These are phyloP conservation scores for Phytopythium vexans DNA, from an alignment of 352 stramenopile genomes.

Conservation along the genomic window DNA sequence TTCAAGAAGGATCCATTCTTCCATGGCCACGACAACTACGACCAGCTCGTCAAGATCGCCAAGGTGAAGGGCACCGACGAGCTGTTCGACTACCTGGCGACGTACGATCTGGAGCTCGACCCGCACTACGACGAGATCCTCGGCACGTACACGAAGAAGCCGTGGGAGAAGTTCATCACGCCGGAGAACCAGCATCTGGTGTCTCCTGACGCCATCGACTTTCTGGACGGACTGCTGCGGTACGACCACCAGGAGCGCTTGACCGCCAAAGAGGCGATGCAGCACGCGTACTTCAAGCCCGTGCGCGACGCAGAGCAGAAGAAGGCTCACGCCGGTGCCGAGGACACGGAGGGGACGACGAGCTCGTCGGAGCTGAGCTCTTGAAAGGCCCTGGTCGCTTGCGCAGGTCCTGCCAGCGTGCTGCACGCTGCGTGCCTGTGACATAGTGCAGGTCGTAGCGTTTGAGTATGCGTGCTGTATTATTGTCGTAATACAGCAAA, in stretches of 20 bases:
- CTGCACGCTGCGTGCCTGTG: too few species aligned
- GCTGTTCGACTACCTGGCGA: conserved; percentile 98
- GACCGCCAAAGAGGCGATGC: conserved; percentile 98
- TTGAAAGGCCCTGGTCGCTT: conserved; percentile 17
- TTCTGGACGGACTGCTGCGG: conserved; percentile 81
- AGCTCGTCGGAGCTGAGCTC: conserved; percentile 72
- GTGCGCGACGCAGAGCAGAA: conserved; percentile 80
- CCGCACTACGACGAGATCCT: conserved; percentile 98
- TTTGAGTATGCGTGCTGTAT: too few species aligned
- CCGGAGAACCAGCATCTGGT: conserved; percentile 97
- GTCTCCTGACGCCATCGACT: conserved; percentile 95
- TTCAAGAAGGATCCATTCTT: conserved; percentile 99
- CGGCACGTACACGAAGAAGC: conserved; percentile 96
- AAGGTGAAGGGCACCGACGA: conserved; percentile 98
- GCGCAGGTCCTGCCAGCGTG: too few species aligned
- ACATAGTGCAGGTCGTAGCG: too few species aligned
- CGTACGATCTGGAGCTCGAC: conserved; percentile 98
- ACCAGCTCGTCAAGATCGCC: conserved; percentile 99
- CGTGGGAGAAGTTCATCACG: conserved; percentile 99
- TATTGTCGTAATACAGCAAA: too few species aligned
- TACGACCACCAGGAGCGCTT: conserved; percentile 97
- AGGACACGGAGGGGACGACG: conserved; percentile 65
- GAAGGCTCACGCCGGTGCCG: conserved; percentile 37
- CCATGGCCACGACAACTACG: conserved; percentile 99
- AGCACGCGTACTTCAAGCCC: conserved; percentile 97